These are phyloP conservation scores for Chloromonas sp. DNA, from an alignment of 163 green algal genomes.

Conservation along the genomic window DNA sequence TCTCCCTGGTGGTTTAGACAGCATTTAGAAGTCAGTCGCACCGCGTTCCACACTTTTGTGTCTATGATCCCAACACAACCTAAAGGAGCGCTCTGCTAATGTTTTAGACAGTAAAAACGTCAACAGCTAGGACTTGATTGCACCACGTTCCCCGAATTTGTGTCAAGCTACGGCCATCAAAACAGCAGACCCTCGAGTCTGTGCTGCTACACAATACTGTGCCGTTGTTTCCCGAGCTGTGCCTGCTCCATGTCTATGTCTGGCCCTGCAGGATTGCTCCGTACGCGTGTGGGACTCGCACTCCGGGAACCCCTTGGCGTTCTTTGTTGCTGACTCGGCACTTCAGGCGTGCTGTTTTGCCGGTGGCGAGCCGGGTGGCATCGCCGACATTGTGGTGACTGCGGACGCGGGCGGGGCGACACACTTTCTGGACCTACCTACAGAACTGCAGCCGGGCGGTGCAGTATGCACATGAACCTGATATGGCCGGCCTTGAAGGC, in stretches of 20 bases:
- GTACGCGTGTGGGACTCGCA: slow-evolving; percentile 60
- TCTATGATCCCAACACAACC: not conserved
- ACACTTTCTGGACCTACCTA: slow-evolving; percentile 54
- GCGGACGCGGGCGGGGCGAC: slow-evolving; percentile 52
- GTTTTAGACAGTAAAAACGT: no score
- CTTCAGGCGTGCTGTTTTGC: slow-evolving; percentile 42
- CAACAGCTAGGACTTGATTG: no score
- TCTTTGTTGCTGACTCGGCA: slow-evolving; percentile 56
- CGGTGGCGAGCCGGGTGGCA: not conserved
- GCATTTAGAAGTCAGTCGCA: not conserved
- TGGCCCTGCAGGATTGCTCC: slow-evolving; percentile 43
- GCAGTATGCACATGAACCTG: not conserved
- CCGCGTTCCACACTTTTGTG: not conserved
- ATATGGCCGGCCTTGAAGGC: not conserved
- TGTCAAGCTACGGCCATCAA: no score
- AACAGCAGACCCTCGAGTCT: no score
- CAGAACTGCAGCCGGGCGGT: slow-evolving; percentile 1
- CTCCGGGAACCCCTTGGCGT: slow-evolving; percentile 28
- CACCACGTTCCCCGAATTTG: no score
- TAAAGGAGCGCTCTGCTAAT: no score
- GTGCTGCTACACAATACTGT: no score
- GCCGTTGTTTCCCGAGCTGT: not conserved
- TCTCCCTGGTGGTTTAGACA: no score
- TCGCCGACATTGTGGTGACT: slow-evolving; percentile 38
- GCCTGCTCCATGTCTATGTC: not conserved